Base-by-base conservation (phyloP, 2,329 filamentous ascomycete genomes). In the Gnomoniopsis smithogilvyi region DNA sequence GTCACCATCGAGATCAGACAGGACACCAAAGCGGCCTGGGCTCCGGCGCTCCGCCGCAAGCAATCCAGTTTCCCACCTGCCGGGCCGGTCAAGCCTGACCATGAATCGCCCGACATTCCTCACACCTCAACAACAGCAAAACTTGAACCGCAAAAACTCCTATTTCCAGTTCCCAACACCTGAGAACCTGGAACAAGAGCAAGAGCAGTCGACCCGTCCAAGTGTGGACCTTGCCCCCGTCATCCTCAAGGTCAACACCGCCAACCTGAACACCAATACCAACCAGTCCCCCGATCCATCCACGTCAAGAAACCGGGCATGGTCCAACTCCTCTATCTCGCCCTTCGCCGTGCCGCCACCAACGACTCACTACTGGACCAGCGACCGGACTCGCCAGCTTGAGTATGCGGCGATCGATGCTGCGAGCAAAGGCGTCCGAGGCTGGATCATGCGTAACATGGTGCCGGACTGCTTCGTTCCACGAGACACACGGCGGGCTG, bases 381-480 rank as follows among this genome's bases (percentile, higher is more conserved):
- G 83, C 66, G 83, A 87, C 67, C 77, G 77, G 55, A 87, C 85
- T 0, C 78, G 85, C 3, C 77, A 84, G 12, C 76, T 87, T 3
- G 85, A 88, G 72, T 88, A 88, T 65, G 85, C 84, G 0, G 85
- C 85, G 57, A 88, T 88, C 45, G 85, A 88, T 52, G 84, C 84
- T 0, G 84, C 85, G 2, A 81, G 78, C 38, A 76, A 78, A 1
- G 85, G 85, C 4, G 75, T 88, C 33, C 80, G 80, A 63, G 85
- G 85, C 14, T 88, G 85, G 80, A 66, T 86, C 36, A 75, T 81
- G 68, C 77, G 79, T 47, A 76, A 82, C 64, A 69, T 87, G 8
- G 75, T 88, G 3, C 85, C 85, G 0, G 82, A 85, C 61, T 88
- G 85, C 70, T 81, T 88, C 58, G 72, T 84, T 2, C 80, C 84